These are phyloP conservation scores for Zoysia japonica DNA, from an alignment of 176 grass and related monocot genomes.

Conservation along the genomic window DNA sequence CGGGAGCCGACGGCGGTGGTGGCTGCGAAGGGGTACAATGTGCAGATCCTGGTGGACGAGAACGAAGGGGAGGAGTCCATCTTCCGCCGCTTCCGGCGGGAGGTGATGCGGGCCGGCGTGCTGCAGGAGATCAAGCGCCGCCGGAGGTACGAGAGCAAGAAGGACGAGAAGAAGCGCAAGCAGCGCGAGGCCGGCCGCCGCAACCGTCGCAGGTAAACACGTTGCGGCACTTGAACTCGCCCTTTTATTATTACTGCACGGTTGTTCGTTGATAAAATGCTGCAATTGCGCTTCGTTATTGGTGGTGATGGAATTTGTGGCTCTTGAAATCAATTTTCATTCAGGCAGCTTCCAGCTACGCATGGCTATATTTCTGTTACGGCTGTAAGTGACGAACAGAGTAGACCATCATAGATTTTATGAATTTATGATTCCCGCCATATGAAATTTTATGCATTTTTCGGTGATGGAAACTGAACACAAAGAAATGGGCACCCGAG, in stretches of 20 bases:
- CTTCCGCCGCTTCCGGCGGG: constrained; percentile 74
- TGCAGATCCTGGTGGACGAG: constrained; percentile 88
- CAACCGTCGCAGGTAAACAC: constrained; percentile 55
- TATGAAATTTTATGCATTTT: no score
- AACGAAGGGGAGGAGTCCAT: constrained; percentile 71
- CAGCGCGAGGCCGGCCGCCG: constrained; percentile 67
- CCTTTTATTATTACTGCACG: neutral
- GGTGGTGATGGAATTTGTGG: neutral
- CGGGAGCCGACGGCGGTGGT: constrained; percentile 35
- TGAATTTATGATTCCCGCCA: no score
- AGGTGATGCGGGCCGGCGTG: constrained; percentile 77
- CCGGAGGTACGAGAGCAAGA: constrained; percentile 75
- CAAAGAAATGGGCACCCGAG: no score
- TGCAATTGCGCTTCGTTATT: neutral
- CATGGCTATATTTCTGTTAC: neutral
- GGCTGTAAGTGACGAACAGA: neutral
- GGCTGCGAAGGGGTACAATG: constrained; percentile 67
- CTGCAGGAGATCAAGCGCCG: constrained; percentile 86
- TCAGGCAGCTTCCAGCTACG: neutral
- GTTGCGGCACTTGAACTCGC: neutral
- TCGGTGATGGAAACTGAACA: no score
- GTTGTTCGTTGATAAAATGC: neutral
- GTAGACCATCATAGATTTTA: neutral
- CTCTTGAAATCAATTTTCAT: neutral
- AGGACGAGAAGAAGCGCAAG: constrained; percentile 74